Evolutionary conservation across 2,329 filamentous ascomycete species (phyloP).

Genomic region (Apiospora arundinis): DNA sequence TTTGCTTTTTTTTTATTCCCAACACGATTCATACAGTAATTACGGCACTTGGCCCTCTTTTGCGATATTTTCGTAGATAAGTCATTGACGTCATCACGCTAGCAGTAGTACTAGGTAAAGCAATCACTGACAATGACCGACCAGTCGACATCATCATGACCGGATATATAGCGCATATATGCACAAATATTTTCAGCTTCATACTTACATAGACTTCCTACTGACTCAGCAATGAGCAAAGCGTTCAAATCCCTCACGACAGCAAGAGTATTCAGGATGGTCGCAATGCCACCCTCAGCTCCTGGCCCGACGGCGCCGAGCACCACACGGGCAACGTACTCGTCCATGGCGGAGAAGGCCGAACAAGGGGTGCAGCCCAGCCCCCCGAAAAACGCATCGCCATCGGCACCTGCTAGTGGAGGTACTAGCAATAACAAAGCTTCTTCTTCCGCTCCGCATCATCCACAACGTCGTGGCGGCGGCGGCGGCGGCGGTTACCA

Average conservation of each 20-base stretch:
- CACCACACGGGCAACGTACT: neutral
- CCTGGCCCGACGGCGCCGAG: neutral
- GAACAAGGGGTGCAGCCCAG: neutral
- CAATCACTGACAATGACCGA: neutral
- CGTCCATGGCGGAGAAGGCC: neutral
- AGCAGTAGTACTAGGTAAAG: neutral
- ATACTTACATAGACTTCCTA: too few relatives aligned
- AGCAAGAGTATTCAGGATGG: neutral
- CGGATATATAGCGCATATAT: neutral
- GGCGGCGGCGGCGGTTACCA: neutral
- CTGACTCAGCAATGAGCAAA: neutral
- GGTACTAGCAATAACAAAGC: neutral
- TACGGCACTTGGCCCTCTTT: neutral
- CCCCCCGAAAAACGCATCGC: neutral
- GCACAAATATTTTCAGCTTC: neutral
- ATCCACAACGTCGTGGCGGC: neutral
- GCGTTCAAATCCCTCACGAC: neutral
- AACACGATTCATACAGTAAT: neutral
- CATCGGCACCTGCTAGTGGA: neutral
- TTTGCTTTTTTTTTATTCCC: neutral
- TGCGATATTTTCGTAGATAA: neutral
- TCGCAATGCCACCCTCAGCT: neutral
- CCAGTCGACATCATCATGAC: too few relatives aligned
- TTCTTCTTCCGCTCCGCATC: neutral
- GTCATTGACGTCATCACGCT: conserved; percentile 10